Base-by-base conservation (phyloP, 2,329 filamentous ascomycete genomes). In the Sporothrix brunneoviolacea region DNA sequence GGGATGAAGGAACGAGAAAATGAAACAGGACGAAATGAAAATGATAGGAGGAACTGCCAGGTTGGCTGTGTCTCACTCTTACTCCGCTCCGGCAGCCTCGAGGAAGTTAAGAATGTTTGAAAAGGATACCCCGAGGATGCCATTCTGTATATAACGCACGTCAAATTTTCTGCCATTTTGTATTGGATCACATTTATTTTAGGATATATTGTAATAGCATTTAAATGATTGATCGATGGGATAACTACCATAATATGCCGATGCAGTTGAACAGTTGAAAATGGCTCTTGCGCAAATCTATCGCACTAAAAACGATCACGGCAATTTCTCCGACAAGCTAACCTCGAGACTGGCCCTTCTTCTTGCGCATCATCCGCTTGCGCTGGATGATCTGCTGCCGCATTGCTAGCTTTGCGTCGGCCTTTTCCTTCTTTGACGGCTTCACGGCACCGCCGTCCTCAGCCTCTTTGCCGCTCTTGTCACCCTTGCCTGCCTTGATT, bases 361-460 rank as follows among this genome's bases (percentile, higher is more conserved):
- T 86, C 67, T 85, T 85, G 53, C 89, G 80, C 73, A 85, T 79
- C 71, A 86, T 80, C 55, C 89, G 77, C 73, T 95, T 96, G 67
- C 88, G 84, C 43, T 82, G 84, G 66, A 95, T 94, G 62, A 96
- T 87, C 62, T 83, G 84, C 61, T 89, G 87, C 61, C 78, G 69
- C 61, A 79, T 65, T 2, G 64, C 65, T 44, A 70, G 59, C 55
- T 69, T 68, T 4, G 60, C 56, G n/a, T 63, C 61, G 12, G 58
- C 60, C n/a, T 59, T 59, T 13, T 57, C 57, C 50, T 61, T 60
- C 8, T 55, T 57, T 12, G 36, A 47, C 13, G 41, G 42, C 32
- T 48, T 44, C 22, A 53, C 51, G 27, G 16, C 54, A 24, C 49
- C 54, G 38, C 24, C 52, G 21, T 30, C 36, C 5, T 10, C 47